phyloP scores from a whole-genome alignment of 768 basidiomycete genomes.

The Suillus plorans region DNA sequence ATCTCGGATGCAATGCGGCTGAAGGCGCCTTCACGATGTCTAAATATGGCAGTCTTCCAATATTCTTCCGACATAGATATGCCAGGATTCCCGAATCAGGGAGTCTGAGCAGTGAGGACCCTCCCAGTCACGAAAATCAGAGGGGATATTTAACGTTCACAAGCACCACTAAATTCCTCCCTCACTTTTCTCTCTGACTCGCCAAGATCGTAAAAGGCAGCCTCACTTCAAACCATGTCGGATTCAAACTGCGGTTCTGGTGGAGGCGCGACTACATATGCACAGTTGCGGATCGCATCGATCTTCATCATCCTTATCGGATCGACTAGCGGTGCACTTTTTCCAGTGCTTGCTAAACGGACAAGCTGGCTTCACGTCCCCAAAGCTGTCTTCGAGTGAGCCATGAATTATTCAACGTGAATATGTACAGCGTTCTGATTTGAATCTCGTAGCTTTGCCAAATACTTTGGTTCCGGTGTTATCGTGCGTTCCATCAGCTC shows the following conservation, averaged over 20 bases:
- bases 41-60: too few species aligned
- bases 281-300: slow-evolving; percentile 63
- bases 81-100: too few species aligned
- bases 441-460: slow-evolving; percentile 60
- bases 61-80: too few species aligned
- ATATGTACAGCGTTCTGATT: background rate
- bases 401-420: slow-evolving; percentile 8
- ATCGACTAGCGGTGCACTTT: slow-evolving; percentile 61
- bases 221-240: slow-evolving; percentile 20
- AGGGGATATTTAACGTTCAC: slow-evolving; percentile 7
- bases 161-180: background rate
- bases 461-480: slow-evolving; percentile 89
- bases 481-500: slow-evolving; percentile 52
- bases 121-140: background rate
- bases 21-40: too few species aligned
- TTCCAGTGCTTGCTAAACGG: slow-evolving; percentile 65
- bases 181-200: background rate
- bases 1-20: too few species aligned
- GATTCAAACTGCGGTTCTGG: slow-evolving; percentile 46
- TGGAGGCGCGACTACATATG: slow-evolving; percentile 48
- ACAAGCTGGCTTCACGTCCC: slow-evolving; percentile 43
- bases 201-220: background rate
- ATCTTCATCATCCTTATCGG: slow-evolving; percentile 71
- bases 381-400: slow-evolving; percentile 64
- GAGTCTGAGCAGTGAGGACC: background rate